These are phyloP conservation scores for Viridothelium virens DNA, from an alignment of 495 filamentous ascomycete genomes.

Conservation along the genomic window DNA sequence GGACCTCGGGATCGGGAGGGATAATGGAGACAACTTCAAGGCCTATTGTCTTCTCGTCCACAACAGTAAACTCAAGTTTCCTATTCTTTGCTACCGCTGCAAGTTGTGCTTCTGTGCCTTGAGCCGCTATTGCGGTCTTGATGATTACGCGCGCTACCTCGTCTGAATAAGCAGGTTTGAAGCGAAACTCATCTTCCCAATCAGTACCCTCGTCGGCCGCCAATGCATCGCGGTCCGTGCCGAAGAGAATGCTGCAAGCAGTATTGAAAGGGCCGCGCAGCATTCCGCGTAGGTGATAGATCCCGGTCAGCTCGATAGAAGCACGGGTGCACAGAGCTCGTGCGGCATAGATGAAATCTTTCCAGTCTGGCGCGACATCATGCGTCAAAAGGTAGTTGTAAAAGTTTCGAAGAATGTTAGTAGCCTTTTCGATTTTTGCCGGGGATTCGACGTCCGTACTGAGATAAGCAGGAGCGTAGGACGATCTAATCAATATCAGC, in stretches of 20 bases:
- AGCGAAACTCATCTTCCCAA: constrained; percentile 33
- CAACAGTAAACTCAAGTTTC: constrained; percentile 29
- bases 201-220: constrained; percentile 23
- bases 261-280: constrained; percentile 72
- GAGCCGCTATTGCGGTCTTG: constrained; percentile 34
- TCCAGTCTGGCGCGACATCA: constrained; percentile 76
- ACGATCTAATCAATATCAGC: constrained; percentile 28
- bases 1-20: constrained; percentile 34
- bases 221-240: constrained; percentile 40
- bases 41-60: constrained; percentile 41
- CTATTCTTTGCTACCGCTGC: constrained; percentile 10
- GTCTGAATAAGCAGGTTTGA: constrained; percentile 24
- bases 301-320: constrained; percentile 55
- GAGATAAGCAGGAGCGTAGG: constrained; percentile 20
- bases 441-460: constrained; percentile 26
- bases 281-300: constrained; percentile 39
- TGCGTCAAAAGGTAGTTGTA: constrained; percentile 80
- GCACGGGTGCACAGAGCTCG: constrained; percentile 60
- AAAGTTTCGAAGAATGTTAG: constrained; percentile 70
- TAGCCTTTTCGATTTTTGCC: constrained; percentile 44
- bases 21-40: constrained; percentile 51
- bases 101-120: constrained; percentile 32
- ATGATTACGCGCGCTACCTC: constrained; percentile 35
- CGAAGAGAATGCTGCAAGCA: constrained; percentile 54
- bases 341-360: constrained; percentile 56